Percentiles rank a stretch among this genome's conserved stretches.
These are phyloP conservation scores for Setomelanomma holmii DNA, from an alignment of 2,329 filamentous ascomycete species.

Conservation along the genomic window DNA sequence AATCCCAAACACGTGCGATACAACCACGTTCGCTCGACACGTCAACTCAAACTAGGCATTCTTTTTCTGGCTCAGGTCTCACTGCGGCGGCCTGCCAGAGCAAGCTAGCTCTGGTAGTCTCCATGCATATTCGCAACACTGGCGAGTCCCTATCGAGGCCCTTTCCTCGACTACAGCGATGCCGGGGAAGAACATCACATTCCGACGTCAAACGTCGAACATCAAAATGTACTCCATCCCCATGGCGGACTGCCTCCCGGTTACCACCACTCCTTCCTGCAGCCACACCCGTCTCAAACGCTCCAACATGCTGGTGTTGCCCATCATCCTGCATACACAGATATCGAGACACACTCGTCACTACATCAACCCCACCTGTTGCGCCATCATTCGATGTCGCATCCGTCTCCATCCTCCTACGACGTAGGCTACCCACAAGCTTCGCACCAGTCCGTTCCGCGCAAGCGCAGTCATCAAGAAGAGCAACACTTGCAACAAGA, in stretches of 20 bases:
- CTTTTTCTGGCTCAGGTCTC: constrained; percentile 53
- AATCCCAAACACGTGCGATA: constrained; percentile 53
- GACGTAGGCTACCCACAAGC: constrained; percentile 43
- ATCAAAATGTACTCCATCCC: constrained; percentile 50
- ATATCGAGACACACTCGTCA: constrained; percentile 46
- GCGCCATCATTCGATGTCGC: constrained; percentile 47
- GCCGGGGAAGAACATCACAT: constrained; percentile 51
- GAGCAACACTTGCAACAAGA: constrained; percentile 49
- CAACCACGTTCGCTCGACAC: constrained; percentile 42
- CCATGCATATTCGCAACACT: constrained; percentile 59
- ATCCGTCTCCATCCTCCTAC: constrained; percentile 47
- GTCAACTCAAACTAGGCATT: constrained; percentile 45
- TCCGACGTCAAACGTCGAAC: constrained; percentile 52
- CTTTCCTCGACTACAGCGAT: constrained; percentile 55
- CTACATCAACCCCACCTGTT: constrained; percentile 45
- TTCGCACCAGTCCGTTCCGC: constrained; percentile 37
- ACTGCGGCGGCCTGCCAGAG: constrained; percentile 57
- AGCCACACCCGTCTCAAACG: constrained; percentile 47
- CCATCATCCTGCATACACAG: constrained; percentile 48
- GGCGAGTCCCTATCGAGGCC: constrained; percentile 57
- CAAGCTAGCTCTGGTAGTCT: constrained; percentile 59
- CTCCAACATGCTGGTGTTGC: constrained; percentile 47
- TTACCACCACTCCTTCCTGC: constrained; percentile 47
- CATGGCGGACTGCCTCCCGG: constrained; percentile 45
- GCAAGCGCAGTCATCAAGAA: constrained; percentile 55